Evolutionary conservation across 2,329 filamentous ascomycete species (phyloP), one percentile per base, ranked within the genome.

Genomic region (Ascochyta rabiei): DNA sequence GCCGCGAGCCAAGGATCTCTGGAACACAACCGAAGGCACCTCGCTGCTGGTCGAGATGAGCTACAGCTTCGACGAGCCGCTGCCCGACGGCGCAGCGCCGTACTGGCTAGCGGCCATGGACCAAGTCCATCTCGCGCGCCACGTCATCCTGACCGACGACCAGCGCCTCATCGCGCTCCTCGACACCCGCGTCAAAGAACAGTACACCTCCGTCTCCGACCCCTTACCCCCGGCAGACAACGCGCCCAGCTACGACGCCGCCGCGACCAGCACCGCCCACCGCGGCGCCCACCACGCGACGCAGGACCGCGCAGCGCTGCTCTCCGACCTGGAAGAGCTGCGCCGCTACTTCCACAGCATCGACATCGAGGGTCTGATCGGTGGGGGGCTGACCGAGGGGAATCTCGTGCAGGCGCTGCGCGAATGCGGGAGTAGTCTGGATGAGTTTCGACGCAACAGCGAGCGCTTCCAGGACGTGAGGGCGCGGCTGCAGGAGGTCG

Each of bases 101-200:
- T 71, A 72, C 61, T 73, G 67, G 71, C 65, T 72, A 10, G 60
- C 62, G 1, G 41, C 55, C 5, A 68, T 75, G 53, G 54, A 69
- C 41, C 64, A 71, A 26, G 42, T 61, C 6, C 78, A 85, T 62
- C 82, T 90, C 49, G 90, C 89, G 2, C 84, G 93, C 38, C 90
- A 96, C 69, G 84, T 91, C 19, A 87, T 93, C 54, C 82, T 96
- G 8, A 89, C 91, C 26, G 90, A 93, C 61, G 85, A 87, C 3
- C 89, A 88, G 1, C 77, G 81, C 1, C 81, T 96, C 19, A 88
- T 93, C 64, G 82, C 84, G 0, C 79, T 89, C 34, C 81, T 95
- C 6, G 90, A 92, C 0, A 80, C 81, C 1, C 76, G 78, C 8
- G 82, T 91, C 64, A 86, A 91, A 48, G 59, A 66, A 12, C 64